A percentile compares a stretch with the other conserved stretches of the same genome.
Evolutionary conservation across 2,329 filamentous ascomycete species (phyloP).

Genomic region (Gaeumannomyces sp.): DNA sequence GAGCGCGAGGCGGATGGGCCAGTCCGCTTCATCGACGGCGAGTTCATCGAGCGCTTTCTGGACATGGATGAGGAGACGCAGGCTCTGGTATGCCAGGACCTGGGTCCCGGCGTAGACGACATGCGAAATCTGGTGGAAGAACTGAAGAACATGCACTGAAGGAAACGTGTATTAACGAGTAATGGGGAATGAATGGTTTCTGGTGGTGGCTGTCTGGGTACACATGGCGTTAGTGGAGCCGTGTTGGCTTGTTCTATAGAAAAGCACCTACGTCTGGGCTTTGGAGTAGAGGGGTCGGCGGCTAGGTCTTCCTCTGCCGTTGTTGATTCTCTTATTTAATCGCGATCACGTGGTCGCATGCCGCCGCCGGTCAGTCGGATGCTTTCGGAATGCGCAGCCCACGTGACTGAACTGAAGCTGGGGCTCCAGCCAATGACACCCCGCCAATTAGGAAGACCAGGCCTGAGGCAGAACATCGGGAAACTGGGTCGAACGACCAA

Average conservation of each 20-base stretch:
- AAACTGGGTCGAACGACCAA: constrained; percentile 2
- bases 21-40: constrained; percentile 84
- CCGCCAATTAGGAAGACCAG: constrained; percentile 32
- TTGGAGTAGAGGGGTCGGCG: no score
- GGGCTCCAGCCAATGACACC: constrained; percentile 35
- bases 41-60: constrained; percentile 80
- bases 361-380: background rate
- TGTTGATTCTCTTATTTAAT: background rate
- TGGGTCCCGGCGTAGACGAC: constrained; percentile 55
- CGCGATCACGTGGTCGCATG: background rate
- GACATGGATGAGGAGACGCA: constrained; percentile 57
- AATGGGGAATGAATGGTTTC: no score
- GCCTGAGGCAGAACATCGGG: constrained; percentile 34
- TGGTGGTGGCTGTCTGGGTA: constrained; percentile 6
- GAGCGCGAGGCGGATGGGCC: constrained; percentile 68
- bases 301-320: background rate
- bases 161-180: background rate
- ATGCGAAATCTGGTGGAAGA: constrained; percentile 58
- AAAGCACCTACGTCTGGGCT: background rate
- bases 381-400: constrained; percentile 10
- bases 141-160: constrained; percentile 54
- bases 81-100: constrained; percentile 45
- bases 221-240: background rate
- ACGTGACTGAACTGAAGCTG: constrained; percentile 13
- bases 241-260: background rate